Evolutionary conservation across 805 yeast species (phyloP).

Genomic region (Barnettozyma botsteinii): DNA sequence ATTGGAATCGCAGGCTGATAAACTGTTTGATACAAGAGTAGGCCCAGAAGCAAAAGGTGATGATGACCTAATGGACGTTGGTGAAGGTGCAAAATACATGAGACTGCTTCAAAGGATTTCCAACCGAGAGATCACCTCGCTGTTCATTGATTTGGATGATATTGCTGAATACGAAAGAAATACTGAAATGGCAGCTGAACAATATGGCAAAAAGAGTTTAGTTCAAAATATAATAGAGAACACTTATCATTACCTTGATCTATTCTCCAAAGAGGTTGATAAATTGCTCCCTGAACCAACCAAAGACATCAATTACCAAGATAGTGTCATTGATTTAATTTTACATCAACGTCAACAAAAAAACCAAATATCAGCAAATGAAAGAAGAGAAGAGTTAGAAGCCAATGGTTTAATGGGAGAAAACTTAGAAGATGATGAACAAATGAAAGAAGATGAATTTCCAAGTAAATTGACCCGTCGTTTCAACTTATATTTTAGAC

Average conservation of each 20-base stretch:
- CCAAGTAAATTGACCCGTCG: conserved; percentile 86
- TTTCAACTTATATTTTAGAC: conserved; percentile 81
- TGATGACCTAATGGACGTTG: conserved; percentile 23
- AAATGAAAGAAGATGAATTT: conserved; percentile 45
- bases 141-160: conserved; percentile 81
- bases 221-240: conserved; percentile 62
- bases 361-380: conserved; percentile 67
- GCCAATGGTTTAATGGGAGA: conserved; percentile 31
- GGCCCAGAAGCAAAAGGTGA: conserved; percentile 16
- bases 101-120: conserved; percentile 69
- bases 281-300: conserved; percentile 84
- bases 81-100: conserved; percentile 68
- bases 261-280: conserved; percentile 73
- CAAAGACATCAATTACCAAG: conserved; percentile 68
- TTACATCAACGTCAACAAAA: conserved; percentile 84
- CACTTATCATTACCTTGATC: conserved; percentile 71
- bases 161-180: conserved; percentile 60
- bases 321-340: conserved; percentile 89
- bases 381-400: conserved; percentile 55
- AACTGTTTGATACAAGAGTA: conserved; percentile 31
- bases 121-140: conserved; percentile 67
- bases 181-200: conserved; percentile 26
- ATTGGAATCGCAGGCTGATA: conserved; percentile 24
- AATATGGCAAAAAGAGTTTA: conserved; percentile 31
- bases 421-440: conserved; percentile 23